A percentile compares a stretch with the other conserved stretches of the same genome.
These are phyloP conservation scores for Sarocladium brachiariae DNA, from an alignment of 2,329 filamentous ascomycete genomes.

Conservation along the genomic window DNA sequence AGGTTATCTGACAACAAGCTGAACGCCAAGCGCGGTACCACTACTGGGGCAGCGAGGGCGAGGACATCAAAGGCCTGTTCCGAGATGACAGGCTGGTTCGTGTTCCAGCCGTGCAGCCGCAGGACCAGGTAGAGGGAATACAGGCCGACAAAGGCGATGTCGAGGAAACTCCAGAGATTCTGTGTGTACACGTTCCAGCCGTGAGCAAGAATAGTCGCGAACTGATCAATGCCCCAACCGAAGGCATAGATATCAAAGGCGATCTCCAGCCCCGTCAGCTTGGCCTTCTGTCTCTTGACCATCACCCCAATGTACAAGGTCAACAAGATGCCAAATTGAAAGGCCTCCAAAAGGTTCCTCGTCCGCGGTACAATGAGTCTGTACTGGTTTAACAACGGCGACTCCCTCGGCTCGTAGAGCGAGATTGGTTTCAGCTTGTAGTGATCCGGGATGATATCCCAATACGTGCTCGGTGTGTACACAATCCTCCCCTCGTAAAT, in stretches of 20 bases:
- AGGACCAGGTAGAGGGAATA: conserved; percentile 63
- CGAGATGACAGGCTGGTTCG: conserved; percentile 38
- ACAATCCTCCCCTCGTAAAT: conserved; percentile 76
- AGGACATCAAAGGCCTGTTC: conserved; percentile 71
- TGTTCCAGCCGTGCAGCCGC: conserved; percentile 57
- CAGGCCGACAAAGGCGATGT: conserved; percentile 69
- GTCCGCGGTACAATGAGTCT: conserved; percentile 76
- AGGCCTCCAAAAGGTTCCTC: conserved; percentile 65
- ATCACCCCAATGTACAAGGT: conserved; percentile 66
- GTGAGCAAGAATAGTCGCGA: conserved; percentile 71
- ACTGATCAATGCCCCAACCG: conserved; percentile 74
- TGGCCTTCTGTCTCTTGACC: conserved; percentile 54
- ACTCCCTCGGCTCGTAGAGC: conserved; percentile 69
- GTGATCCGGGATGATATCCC: conserved; percentile 78
- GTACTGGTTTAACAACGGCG: conserved; percentile 76
- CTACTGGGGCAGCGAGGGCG: conserved; percentile 70
- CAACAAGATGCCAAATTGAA: conserved; percentile 66
- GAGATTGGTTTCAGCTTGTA: conserved; percentile 81
- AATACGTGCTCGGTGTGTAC: conserved; percentile 74
- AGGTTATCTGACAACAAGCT: conserved; percentile 79
- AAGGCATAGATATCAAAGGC: conserved; percentile 67
- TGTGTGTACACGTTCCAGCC: conserved; percentile 75
- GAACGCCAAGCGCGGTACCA: conserved; percentile 74
- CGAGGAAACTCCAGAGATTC: conserved; percentile 82
- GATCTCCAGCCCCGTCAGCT: conserved; percentile 52